Base-by-base conservation (phyloP, 805 yeast genomes). In the Komagataella ulmi region DNA sequence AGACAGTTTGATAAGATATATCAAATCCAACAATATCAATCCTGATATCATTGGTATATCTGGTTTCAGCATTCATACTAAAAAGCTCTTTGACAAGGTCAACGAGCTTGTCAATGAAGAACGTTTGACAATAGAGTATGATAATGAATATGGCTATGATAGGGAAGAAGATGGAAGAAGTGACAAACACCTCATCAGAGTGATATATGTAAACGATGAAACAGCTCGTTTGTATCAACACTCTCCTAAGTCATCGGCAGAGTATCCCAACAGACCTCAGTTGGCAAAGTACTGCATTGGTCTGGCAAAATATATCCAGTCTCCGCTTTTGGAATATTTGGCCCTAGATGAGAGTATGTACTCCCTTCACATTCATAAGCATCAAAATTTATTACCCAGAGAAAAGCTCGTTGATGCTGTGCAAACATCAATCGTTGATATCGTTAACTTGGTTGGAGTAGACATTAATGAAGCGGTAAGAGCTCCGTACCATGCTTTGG, bases 41-140 rank as follows among this genome's bases (percentile, higher is more conserved):
- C 98, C 98, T 1, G 97, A 93, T 65, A 96, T 89, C 7, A 79
- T 93, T 61, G 97, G 84, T 46, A 74, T 93, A 48, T 82, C 95
- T 47, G 98, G 99, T 5, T 87, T 83, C 67, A 86, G 86, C 55
- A 88, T 88, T 10, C 76, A 76, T 53, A 72, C 90, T 3, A 78
- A 84, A 54, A 74, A 75, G 45, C 73, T 91, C 44, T 77, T 71
- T 60, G 79, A 78, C 52, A 74, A 74, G 24, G 63, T 85, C 17
- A 72, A 69, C 48, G 77, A 75, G 40, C 75, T 85, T 45, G 74
- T 88, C 10, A 76, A 75, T 48, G 70, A 68, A 46, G 76, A 85
- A 56, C 74, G 75, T 50, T 19, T 50, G 17, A 46, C 18, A 61
- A 19, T 44, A 7, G 23, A 62, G 49, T 61, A 59, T 30, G 71